Evolutionary conservation across 768 basidiomycete genomes (phyloP), one percentile per base, ranked within the genome.

Genomic region (Trametes sanguinea): DNA sequence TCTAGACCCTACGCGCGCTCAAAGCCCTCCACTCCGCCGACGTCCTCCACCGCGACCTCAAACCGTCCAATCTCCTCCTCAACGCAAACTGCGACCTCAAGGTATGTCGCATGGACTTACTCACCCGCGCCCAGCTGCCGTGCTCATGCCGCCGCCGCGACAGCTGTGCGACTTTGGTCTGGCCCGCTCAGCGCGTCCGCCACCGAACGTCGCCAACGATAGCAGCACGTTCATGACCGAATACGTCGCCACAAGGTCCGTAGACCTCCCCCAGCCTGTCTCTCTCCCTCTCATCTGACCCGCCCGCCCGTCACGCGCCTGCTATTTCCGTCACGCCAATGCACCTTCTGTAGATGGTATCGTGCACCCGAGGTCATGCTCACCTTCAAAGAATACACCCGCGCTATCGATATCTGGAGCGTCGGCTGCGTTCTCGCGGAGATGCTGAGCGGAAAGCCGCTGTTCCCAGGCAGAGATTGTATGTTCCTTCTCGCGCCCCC

Each of bases 281-380:
- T 16, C 13, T 29, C 44, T 57, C 27, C 35, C 57, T 30, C 30
- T 37, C 58, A 54, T 33, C 61, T 46, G 29, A 51, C 16, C n/a
- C 27, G 16, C 11, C 14, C 30, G 11, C 22, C 32, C 33, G 42
- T 50, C 16, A 62, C 50, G 44, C 57, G 42, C 46, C 37, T 50
- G 27, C 55, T 62, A 46, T 57, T 52, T 57, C 35, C 27, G 48
- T 52, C 22, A 35, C 27, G n/a, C 2, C 7, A 30, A 29, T 29
- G 22, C 13, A 14, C 14, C 29, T 14, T 29, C 10, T 42, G 39
- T 52, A 88, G 94, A 70, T 98, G 96, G 96, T 98, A 98, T 73
- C 87, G 96, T 33, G 96, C 96, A 0, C 96, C 96, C 0, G 96
- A 98, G 73, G 92, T 98, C 63, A 98, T 98, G 96, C 83, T 98